A percentile compares a stretch with the other conserved stretches of the same genome.
phyloP scores from a whole-genome alignment of 306 rosid genomes.

The Quercus agrifolia region DNA sequence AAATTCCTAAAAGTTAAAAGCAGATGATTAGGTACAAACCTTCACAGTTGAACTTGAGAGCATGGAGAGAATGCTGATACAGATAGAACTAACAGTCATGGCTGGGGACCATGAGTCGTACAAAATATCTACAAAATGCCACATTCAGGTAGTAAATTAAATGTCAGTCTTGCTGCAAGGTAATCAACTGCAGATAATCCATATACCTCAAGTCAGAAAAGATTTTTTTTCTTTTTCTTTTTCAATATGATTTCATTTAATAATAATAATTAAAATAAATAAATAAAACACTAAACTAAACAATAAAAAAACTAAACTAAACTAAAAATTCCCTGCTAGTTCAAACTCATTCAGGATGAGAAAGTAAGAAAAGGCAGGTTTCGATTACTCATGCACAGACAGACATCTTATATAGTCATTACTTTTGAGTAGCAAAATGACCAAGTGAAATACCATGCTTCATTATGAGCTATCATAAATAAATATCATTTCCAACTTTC shows the following conservation, averaged over 20 bases:
- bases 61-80: slow-evolving; percentile 99
- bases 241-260: background rate
- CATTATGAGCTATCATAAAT: background rate
- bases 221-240: too few species aligned
- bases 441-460: background rate
- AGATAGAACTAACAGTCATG: slow-evolving; percentile 99
- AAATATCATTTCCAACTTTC: background rate
- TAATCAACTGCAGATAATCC: background rate
- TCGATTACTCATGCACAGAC: background rate
- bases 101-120: slow-evolving; percentile 99
- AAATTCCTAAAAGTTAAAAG: slow-evolving; percentile 11
- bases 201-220: background rate
- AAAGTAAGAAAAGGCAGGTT: background rate
- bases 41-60: slow-evolving; percentile 93
- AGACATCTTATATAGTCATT: background rate
- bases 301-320: too few species aligned
- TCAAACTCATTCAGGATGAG: background rate
- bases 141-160: slow-evolving; percentile 15
- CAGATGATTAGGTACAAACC: slow-evolving; percentile 43
- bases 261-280: too few species aligned
- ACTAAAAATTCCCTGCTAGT: background rate
- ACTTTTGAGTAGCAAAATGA: background rate
- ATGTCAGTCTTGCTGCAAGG: slow-evolving; percentile 27
- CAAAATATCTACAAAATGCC: slow-evolving; percentile 76
- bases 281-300: too few species aligned